Conservation (phyloP, 2,329 filamentous ascomycete species). For the Colletotrichum costaricense region DNA sequence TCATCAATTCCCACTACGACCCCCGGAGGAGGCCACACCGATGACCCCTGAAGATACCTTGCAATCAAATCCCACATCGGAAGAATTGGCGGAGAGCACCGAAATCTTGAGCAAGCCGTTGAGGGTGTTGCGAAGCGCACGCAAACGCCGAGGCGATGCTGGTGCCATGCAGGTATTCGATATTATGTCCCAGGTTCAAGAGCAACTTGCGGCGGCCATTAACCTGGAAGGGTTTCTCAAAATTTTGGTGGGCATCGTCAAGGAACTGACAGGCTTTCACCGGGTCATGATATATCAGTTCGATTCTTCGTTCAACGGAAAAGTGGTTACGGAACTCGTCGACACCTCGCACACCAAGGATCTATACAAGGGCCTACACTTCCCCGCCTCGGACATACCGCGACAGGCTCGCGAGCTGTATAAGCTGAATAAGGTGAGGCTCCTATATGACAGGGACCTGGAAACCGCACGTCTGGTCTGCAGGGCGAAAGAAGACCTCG, state of each 20-base stretch:
- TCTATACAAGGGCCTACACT: conserved; percentile 87
- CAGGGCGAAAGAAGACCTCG: conserved; percentile 77
- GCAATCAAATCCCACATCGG: conserved; percentile 75
- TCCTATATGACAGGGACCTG: conserved; percentile 87
- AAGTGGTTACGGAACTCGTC: conserved; percentile 88
- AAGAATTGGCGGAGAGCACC: conserved; percentile 82
- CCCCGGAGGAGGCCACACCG: conserved; percentile 67
- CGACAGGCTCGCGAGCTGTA: conserved; percentile 90
- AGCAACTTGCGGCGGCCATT: conserved; percentile 80
- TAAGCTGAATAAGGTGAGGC: conserved; percentile 87
- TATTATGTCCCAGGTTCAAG: conserved; percentile 91
- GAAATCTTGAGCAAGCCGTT: conserved; percentile 80
- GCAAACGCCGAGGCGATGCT: conserved; percentile 81
- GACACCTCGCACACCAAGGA: conserved; percentile 84
- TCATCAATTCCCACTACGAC: conserved; percentile 72
- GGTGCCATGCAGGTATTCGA: conserved; percentile 91
- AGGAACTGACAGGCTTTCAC: conserved; percentile 91
- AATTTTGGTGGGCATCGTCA: conserved; percentile 85
- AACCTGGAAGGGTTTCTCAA: conserved; percentile 81
- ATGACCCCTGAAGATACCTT: conserved; percentile 80
- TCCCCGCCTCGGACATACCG: conserved; percentile 88
- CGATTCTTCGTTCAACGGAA: conserved; percentile 83
- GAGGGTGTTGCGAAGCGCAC: conserved; percentile 79
- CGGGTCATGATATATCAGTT: conserved; percentile 96
- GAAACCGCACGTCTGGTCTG: conserved; percentile 86